These are phyloP conservation scores for Prunus kanzakura DNA, from an alignment of 306 rosid species.

Conservation along the genomic window DNA sequence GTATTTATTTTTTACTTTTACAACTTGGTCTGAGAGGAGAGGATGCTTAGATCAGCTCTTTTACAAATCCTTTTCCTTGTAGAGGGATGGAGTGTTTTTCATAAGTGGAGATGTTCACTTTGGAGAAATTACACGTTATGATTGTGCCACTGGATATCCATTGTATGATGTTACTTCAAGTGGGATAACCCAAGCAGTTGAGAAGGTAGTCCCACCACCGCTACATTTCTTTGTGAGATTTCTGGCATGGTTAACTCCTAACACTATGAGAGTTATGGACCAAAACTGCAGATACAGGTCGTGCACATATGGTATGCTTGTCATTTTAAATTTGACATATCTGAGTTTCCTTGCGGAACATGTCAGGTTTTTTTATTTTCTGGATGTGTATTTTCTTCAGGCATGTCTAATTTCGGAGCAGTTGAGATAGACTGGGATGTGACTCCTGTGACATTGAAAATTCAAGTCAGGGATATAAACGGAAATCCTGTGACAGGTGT, in stretches of 20 bases:
- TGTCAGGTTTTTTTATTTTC: slow-evolving; percentile 13
- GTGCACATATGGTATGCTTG: slow-evolving; percentile 60
- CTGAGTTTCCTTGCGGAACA: not conserved
- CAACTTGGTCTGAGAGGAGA: not conserved
- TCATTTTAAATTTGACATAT: slow-evolving; percentile 5
- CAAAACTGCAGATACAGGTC: slow-evolving; percentile 63
- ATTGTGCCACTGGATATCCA: slow-evolving; percentile 70
- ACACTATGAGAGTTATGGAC: slow-evolving; percentile 67
- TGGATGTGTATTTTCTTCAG: slow-evolving; percentile 37
- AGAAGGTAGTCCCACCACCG: slow-evolving; percentile 47
- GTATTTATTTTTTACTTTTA: not conserved
- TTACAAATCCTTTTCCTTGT: slow-evolving; percentile 21
- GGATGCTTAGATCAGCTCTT: slow-evolving; percentile 2
- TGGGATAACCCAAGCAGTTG: slow-evolving; percentile 77
- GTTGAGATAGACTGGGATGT: slow-evolving; percentile 72
- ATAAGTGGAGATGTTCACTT: slow-evolving; percentile 92
- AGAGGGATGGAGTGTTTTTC: slow-evolving; percentile 72
- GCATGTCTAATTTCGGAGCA: slow-evolving; percentile 77
- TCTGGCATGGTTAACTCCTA: slow-evolving; percentile 59
- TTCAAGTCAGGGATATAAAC: slow-evolving; percentile 51
- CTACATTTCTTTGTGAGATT: slow-evolving; percentile 52
- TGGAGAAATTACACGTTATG: slow-evolving; percentile 76
- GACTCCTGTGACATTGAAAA: slow-evolving; percentile 48
- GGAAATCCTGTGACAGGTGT: slow-evolving; percentile 46
- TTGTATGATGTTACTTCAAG: slow-evolving; percentile 77